Evolutionary conservation across 768 basidiomycete genomes (phyloP), one percentile per base, ranked within the genome.

Genomic region (Royoungia palumana): DNA sequence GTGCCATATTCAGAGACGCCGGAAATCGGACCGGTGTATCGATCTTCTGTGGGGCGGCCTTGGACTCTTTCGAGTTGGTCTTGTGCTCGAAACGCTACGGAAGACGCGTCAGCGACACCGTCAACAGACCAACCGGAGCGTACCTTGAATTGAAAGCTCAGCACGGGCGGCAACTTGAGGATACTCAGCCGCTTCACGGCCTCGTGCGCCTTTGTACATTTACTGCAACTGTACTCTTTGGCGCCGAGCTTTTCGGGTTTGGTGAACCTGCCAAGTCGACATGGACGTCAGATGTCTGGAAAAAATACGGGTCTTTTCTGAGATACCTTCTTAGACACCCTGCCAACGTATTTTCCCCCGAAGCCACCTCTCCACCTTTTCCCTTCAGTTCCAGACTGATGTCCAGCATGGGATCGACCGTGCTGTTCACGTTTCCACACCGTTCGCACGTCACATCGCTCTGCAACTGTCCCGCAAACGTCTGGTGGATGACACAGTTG

Each of bases 61-160:
- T 89, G 58, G 92, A 80, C 35, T 75, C 73, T 63, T 83, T 89
- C 58, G 92, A 80, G 37, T 75, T 68, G 40, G 82, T 79, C 58
- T 85, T 87, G 61, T 96, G 93, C 62, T 95, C 94, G 66, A 97
- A 97, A 3, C 95, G 85, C 94, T 96, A 11, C 2, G 2, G 20
- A 6, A 32, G 6, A 34, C 21, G 25, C 17, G 32, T 24, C 6
- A 14, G 12, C 8, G 28, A 2, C 6, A 9, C 6, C 13, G 6
- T 20, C 12, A 3, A 16, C 25, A 2, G 8, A 16, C 9, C 1
- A 13, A 16, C 20, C 19, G n/a, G n/a, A 21, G 3, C 50, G 12
- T 11, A 46, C 94, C 78, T 98, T 98, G 74, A 98, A 86, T 64
- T 97, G 95, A 58, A 98, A 90, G 56, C 88, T 90, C 40, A 98